Conservation (phyloP, 78 protist genomes). For the Salpingoeca rosetta region DNA sequence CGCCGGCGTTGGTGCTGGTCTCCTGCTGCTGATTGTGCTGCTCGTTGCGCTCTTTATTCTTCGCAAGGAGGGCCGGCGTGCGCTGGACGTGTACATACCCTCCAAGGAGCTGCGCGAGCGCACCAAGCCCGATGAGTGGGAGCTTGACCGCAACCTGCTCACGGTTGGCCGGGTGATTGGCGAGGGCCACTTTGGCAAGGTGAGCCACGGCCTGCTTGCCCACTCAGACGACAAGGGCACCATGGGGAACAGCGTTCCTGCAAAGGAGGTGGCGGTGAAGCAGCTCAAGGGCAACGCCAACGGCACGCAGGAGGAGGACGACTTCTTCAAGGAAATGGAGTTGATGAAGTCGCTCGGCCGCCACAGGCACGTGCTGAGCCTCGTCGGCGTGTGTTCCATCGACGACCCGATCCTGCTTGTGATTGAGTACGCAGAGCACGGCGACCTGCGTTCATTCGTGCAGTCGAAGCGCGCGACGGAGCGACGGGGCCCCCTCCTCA, state of each 20-base stretch:
- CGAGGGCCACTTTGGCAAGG: background rate
- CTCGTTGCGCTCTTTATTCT: background rate
- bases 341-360: background rate
- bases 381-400: background rate
- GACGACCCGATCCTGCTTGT: background rate
- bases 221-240: too few species aligned
- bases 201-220: background rate
- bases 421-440: background rate
- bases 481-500: background rate
- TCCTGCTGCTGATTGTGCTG: background rate
- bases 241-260: background rate
- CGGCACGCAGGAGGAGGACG: background rate
- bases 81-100: background rate
- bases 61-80: background rate
- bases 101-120: background rate
- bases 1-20: background rate
- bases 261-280: background rate
- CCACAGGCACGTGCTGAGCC: conserved; percentile 6
- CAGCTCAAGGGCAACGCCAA: background rate
- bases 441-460: background rate
- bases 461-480: background rate
- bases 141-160: background rate
- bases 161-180: background rate
- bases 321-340: background rate
- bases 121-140: background rate